Conservation (phyloP, 495 filamentous ascomycete species). For the Aeminium ludgeri region DNA sequence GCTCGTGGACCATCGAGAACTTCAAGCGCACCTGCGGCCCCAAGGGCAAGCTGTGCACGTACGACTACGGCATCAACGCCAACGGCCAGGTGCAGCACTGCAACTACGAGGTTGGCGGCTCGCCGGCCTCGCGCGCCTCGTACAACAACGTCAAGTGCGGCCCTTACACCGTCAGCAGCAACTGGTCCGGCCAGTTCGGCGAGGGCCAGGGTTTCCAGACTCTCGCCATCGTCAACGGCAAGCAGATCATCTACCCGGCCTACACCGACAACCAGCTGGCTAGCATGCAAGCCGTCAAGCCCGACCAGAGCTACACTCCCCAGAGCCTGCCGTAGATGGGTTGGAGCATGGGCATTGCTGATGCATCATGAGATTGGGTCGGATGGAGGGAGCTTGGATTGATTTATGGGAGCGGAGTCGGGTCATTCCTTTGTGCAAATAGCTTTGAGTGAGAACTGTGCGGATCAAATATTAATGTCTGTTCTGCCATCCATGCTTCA, state of each 20-base stretch:
- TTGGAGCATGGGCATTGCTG: too few relatives aligned
- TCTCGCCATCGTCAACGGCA: slow-evolving; percentile 1
- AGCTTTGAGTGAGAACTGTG: too few relatives aligned
- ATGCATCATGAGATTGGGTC: too few relatives aligned
- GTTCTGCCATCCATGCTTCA: too few relatives aligned
- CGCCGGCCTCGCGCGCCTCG: not conserved
- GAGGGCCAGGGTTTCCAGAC: slow-evolving; percentile 1
- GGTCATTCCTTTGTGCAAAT: too few relatives aligned
- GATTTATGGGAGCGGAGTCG: too few relatives aligned
- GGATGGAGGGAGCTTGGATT: too few relatives aligned
- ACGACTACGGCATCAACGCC: not conserved
- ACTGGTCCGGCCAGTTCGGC: slow-evolving; percentile 5
- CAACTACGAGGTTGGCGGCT: not conserved
- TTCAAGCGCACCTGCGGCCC: not conserved
- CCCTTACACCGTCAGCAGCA: slow-evolving; percentile 1
- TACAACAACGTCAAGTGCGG: not conserved
- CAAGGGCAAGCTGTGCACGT: not conserved
- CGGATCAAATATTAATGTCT: too few relatives aligned
- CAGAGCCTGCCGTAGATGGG: slow-evolving; percentile 3
- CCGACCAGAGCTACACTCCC: slow-evolving; percentile 5
- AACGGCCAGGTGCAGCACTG: not conserved
- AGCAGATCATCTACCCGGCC: slow-evolving; percentile 3
- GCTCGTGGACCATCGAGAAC: slow-evolving; percentile 2
- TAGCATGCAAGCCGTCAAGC: slow-evolving; percentile 1
- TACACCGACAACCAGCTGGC: slow-evolving; percentile 1